Conservation (phyloP, 2,329 filamentous ascomycete species). For the Penicillium decumbens region DNA sequence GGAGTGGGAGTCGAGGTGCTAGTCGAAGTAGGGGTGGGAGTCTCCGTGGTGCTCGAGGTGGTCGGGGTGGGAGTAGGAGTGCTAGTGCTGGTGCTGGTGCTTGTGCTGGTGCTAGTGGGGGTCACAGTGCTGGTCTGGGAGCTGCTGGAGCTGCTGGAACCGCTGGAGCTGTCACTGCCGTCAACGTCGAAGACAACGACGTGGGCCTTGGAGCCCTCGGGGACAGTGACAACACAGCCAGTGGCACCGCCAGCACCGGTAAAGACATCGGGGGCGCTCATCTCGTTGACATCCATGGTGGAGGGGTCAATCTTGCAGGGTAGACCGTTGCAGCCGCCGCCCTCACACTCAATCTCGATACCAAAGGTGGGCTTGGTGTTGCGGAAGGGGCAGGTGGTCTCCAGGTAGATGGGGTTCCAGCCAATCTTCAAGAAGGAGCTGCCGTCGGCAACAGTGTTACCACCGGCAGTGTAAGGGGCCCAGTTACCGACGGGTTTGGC, state of each 20-base stretch:
- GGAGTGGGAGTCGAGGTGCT: slow-evolving; percentile 12
- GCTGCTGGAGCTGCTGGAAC: slow-evolving; percentile 5
- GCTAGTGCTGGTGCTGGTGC: slow-evolving; percentile 4
- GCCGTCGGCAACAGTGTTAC: slow-evolving; percentile 62
- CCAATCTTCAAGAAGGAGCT: slow-evolving; percentile 70
- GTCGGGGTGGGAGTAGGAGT: slow-evolving; percentile 10
- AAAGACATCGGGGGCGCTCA: slow-evolving; percentile 52
- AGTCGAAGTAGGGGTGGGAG: slow-evolving; percentile 4
- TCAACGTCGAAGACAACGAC: slow-evolving; percentile 57
- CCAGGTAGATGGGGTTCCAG: slow-evolving; percentile 70
- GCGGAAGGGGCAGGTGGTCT: slow-evolving; percentile 50
- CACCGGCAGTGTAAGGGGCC: slow-evolving; percentile 70
- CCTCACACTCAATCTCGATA: slow-evolving; percentile 64
- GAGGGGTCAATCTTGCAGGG: slow-evolving; percentile 67
- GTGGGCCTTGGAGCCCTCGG: slow-evolving; percentile 61
- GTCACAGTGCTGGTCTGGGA: slow-evolving; percentile 11
- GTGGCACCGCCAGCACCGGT: slow-evolving; percentile 62
- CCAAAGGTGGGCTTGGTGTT: slow-evolving; percentile 61
- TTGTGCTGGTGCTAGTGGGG: slow-evolving; percentile 11
- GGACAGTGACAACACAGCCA: slow-evolving; percentile 74
- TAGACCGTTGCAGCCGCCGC: slow-evolving; percentile 63
- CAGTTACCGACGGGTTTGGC: slow-evolving; percentile 66
- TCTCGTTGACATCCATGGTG: slow-evolving; percentile 52
- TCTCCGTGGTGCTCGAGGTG: slow-evolving; percentile 1
- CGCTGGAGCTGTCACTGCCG: slow-evolving; percentile 11